These are phyloP conservation scores for Lichtheimia hyalospora DNA, from an alignment of 371 early-diverging fungal genomes.

Conservation along the genomic window DNA sequence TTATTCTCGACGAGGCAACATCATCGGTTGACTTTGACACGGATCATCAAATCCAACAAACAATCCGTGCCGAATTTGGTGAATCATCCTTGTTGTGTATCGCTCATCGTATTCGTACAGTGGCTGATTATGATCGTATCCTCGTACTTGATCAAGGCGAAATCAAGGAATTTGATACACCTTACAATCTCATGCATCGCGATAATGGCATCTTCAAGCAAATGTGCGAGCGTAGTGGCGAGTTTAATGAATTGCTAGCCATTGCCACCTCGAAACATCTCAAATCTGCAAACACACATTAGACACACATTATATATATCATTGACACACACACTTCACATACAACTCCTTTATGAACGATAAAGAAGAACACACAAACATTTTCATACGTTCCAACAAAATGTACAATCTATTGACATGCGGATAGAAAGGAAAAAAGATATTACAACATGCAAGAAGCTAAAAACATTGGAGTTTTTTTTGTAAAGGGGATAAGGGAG, in stretches of 20 bases:
- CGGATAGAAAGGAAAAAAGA: background rate
- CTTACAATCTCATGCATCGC: constrained; percentile 53
- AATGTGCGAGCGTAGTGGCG: constrained; percentile 73
- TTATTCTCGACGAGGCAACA: constrained; percentile 89
- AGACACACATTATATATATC: background rate
- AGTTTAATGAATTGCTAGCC: constrained; percentile 44
- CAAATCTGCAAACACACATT: background rate
- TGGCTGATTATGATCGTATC: constrained; percentile 90
- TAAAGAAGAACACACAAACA: too few species aligned
- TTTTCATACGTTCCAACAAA: background rate
- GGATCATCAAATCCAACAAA: constrained; percentile 76
- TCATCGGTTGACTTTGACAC: constrained; percentile 77
- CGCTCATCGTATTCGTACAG: constrained; percentile 82
- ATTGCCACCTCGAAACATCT: constrained; percentile 33
- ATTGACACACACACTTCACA: background rate
- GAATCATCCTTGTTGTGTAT: constrained; percentile 71
- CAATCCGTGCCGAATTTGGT: constrained; percentile 74
- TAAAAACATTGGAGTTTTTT: too few species aligned
- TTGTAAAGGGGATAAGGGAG: too few species aligned
- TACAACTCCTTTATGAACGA: too few species aligned
- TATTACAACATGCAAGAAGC: background rate
- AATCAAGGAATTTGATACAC: constrained; percentile 78
- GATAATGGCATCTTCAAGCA: constrained; percentile 57
- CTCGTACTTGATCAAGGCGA: constrained; percentile 81
- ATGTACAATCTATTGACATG: background rate